Evolutionary conservation across 768 basidiomycete species (phyloP).

Genomic region (Polyporus arcularius): DNA sequence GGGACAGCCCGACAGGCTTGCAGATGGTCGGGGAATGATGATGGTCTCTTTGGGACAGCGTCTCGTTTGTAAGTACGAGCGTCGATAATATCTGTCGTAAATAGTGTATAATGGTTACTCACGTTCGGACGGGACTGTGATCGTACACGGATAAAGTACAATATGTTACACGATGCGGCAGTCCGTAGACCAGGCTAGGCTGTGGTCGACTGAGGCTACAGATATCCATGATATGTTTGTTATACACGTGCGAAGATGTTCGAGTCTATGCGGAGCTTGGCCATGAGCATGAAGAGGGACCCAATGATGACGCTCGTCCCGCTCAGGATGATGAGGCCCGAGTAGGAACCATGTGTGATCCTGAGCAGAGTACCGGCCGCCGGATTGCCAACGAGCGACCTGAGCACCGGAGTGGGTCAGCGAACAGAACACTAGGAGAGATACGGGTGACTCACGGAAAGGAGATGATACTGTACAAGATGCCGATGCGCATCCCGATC

Average conservation of each 20-base stretch:
- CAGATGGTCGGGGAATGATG: too few species aligned
- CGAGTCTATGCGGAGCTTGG: constrained; percentile 27
- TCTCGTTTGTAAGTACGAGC: too few species aligned
- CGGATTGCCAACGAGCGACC: constrained; percentile 65
- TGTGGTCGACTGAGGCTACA: neutral
- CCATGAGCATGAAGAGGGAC: constrained; percentile 53
- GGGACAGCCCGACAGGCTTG: too few species aligned
- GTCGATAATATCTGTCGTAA: too few species aligned
- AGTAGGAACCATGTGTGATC: constrained; percentile 45
- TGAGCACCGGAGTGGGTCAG: constrained; percentile 26
- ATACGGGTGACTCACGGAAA: constrained; percentile 56
- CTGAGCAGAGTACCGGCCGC: constrained; percentile 59
- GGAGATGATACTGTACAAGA: constrained; percentile 64
- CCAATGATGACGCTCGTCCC: constrained; percentile 61
- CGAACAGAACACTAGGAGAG: neutral
- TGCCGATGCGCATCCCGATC: constrained; percentile 64
- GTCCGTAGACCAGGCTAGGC: neutral
- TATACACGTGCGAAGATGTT: constrained; percentile 15
- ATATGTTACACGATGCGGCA: neutral
- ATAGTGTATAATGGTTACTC: too few species aligned
- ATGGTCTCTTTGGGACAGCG: too few species aligned
- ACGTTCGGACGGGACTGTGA: too few species aligned
- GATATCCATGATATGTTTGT: neutral
- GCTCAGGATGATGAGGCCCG: constrained; percentile 57
- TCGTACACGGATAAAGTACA: neutral